Percentiles rank a stretch among this genome's conserved stretches.
These are phyloP conservation scores for Saccharomycopsis fodiens DNA, from an alignment of 805 yeast species.

Conservation along the genomic window DNA sequence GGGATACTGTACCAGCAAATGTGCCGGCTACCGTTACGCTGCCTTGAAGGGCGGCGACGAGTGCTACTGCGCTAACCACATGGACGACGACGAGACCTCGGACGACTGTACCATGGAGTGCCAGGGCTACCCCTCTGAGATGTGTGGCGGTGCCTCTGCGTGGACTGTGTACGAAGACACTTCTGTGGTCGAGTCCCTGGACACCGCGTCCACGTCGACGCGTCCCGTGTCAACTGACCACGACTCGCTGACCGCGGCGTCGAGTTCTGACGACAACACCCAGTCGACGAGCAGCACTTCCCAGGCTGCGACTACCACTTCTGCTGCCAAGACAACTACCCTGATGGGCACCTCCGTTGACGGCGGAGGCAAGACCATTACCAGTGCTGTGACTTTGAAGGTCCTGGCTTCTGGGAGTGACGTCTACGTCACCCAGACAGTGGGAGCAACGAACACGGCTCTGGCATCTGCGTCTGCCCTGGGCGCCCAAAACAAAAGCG, in stretches of 20 bases:
- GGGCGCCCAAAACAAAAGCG: background rate
- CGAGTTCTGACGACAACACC: too few relatives aligned
- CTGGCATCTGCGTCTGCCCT: background rate
- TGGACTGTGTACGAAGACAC: slow-evolving; percentile 38
- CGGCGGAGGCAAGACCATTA: slow-evolving; percentile 17
- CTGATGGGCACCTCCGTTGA: too few relatives aligned
- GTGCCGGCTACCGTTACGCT: slow-evolving; percentile 31
- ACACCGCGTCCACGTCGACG: slow-evolving; percentile 17
- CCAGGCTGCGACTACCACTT: too few relatives aligned
- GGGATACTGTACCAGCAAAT: slow-evolving; percentile 27
- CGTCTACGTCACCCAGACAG: slow-evolving; percentile 16
- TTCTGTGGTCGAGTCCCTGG: too few relatives aligned
- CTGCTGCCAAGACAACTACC: too few relatives aligned
- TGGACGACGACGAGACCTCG: slow-evolving; percentile 38
- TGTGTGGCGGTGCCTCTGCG: slow-evolving; percentile 55
- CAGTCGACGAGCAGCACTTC: too few relatives aligned
- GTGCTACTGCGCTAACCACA: slow-evolving; percentile 51
- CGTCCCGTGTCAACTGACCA: slow-evolving; percentile 8
- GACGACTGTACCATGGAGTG: slow-evolving; percentile 41
- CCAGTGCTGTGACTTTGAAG: slow-evolving; percentile 18
- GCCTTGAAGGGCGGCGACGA: slow-evolving; percentile 34
- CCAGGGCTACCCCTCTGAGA: slow-evolving; percentile 52
- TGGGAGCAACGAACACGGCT: background rate
- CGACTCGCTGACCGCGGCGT: slow-evolving; percentile 3
- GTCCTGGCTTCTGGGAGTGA: slow-evolving; percentile 14